Base-by-base conservation (phyloP, 2,329 filamentous ascomycete genomes). In the Neopestalotiopsis sp. region DNA sequence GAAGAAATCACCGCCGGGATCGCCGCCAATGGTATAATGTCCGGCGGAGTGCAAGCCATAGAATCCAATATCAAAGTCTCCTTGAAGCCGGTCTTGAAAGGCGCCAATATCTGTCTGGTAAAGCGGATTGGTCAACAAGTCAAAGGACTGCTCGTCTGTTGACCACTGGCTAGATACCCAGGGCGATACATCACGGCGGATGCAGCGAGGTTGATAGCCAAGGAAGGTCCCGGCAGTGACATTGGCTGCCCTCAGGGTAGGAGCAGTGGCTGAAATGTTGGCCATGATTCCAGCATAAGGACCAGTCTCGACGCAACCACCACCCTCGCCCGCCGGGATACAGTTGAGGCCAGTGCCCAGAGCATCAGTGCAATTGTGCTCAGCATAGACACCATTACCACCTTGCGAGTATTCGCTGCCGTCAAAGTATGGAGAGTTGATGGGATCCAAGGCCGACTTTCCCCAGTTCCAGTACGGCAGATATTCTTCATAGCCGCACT, bases 381-480 rank as follows among this genome's bases (percentile, higher is more conserved):
- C n/a, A n/a, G 53, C 59, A 45, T 61, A 67, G 32, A 72, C 69
- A 13, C 74, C 73, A 61, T 80, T 76, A 34, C 80, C 79, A 42
- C 74, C 75, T 66, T 79, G 76, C 68, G 79, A 82, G 67, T 78
- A 78, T 45, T 75, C 76, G 28, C 78, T 79, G 28, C 81, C 81
- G 68, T 81, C 78, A 69, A 81, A 79, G 49, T 81, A 70, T 10
- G 76, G 75, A 9, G 75, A 79, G 66, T 72, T 73, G 9, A 70
- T 40, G 3, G 76, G 76, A 66, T 80, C 74, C 58, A 75, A 71
- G 9, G 74, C 76, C 30, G 76, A 80, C 40, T 78, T 76, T 58
- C 75, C 74, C 78, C 77, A 80, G 68, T 79, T 77, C 79, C 80
- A 82, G 74, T 82, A 83, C 13, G 81, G 81, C 66, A 81, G 75